Percentiles rank a stretch among this genome's conserved stretches.
Conservation (phyloP, 2,329 filamentous ascomycete genomes). For the Penicillium italicum region DNA sequence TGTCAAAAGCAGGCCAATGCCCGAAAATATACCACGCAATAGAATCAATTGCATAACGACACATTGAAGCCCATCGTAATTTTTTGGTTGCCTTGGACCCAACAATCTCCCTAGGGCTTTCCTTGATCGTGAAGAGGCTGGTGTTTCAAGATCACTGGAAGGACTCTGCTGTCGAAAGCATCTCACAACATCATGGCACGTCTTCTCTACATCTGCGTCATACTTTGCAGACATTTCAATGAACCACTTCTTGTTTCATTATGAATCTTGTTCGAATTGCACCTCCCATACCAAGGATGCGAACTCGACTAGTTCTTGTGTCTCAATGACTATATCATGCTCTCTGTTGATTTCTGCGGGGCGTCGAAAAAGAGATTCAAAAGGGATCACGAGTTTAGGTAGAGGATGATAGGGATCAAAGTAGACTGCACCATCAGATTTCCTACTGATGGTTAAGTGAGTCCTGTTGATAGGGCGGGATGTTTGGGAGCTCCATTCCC, state of each 20-base stretch:
- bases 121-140: no score
- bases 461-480: not conserved
- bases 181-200: no score
- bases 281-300: not conserved
- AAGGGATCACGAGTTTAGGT: not conserved
- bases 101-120: no score
- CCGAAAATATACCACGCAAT: no score
- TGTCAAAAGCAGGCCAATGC: no score
- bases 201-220: no score
- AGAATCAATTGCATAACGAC: no score
- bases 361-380: slow-evolving; percentile 1
- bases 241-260: not conserved
- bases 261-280: not conserved
- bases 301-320: slow-evolving; percentile 2
- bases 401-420: not conserved
- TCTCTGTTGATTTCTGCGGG: not conserved
- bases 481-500: not conserved
- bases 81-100: no score
- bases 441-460: not conserved
- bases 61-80: no score
- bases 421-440: not conserved
- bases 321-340: not conserved
- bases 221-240: no score
- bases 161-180: no score
- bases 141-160: no score